phyloP scores from a whole-genome alignment of 257 asterid species.

The Solanum dulcamara region DNA sequence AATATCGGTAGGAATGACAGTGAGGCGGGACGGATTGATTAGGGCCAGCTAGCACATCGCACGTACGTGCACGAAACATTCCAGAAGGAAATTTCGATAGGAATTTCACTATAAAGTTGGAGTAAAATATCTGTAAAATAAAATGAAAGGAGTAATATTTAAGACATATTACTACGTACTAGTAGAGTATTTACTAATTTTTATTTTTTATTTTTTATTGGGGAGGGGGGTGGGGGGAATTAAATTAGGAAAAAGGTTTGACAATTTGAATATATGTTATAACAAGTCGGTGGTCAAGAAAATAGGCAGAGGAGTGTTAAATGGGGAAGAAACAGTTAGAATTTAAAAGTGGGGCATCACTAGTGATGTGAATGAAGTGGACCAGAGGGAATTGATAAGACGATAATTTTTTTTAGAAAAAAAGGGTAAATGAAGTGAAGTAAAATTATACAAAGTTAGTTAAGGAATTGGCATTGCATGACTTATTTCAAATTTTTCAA shows the following conservation, averaged over 20 bases:
- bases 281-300: background rate
- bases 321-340: background rate
- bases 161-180: too few species aligned
- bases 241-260: too few species aligned
- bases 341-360: background rate
- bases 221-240: too few species aligned
- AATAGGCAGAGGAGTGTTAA: background rate
- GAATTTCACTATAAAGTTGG: too few species aligned
- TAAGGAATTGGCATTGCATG: background rate
- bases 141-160: background rate
- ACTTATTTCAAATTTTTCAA: background rate
- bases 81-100: background rate
- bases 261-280: too few species aligned
- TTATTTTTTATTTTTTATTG: too few species aligned
- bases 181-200: too few species aligned
- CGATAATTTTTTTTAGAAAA: too few species aligned
- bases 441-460: background rate
- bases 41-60: background rate
- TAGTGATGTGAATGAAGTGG: background rate
- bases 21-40: background rate
- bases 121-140: too few species aligned
- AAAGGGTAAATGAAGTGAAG: too few species aligned
- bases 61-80: background rate
- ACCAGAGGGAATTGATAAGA: too few species aligned
- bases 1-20: background rate